A percentile compares a stretch with the other conserved stretches of the same genome.
These are phyloP conservation scores for Alternaria ethzedia DNA, from an alignment of 2,329 filamentous ascomycete species.

Conservation along the genomic window DNA sequence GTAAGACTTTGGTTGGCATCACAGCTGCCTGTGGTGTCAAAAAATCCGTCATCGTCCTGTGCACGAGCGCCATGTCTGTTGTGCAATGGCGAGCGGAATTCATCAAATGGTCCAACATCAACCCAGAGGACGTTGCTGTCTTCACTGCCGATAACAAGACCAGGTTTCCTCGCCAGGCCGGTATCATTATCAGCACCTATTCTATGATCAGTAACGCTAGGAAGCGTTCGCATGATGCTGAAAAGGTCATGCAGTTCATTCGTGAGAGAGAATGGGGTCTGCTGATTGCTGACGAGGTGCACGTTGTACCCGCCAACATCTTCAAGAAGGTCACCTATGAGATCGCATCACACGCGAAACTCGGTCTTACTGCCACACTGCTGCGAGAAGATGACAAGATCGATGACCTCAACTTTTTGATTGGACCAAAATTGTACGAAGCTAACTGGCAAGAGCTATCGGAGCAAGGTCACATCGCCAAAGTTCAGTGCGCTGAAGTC, in stretches of 20 bases:
- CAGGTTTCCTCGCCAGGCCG: slow-evolving; percentile 83
- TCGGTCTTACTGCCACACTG: slow-evolving; percentile 91
- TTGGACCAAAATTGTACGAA: slow-evolving; percentile 96
- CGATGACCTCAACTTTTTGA: slow-evolving; percentile 93
- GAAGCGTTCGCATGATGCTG: slow-evolving; percentile 86
- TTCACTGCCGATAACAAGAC: slow-evolving; percentile 95
- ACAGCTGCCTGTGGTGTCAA: slow-evolving; percentile 98
- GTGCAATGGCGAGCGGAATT: slow-evolving; percentile 98
- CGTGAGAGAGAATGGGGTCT: slow-evolving; percentile 91
- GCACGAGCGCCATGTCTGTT: slow-evolving; percentile 97
- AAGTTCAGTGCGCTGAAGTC: slow-evolving; percentile 96
- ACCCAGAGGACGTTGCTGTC: slow-evolving; percentile 88
- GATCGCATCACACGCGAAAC: slow-evolving; percentile 93
- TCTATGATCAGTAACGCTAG: slow-evolving; percentile 97
- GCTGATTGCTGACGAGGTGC: slow-evolving; percentile 96
- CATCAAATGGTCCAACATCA: slow-evolving; percentile 98
- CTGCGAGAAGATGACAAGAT: slow-evolving; percentile 99
- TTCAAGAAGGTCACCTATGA: slow-evolving; percentile 92
- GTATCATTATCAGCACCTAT: slow-evolving; percentile 97
- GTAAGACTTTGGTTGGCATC: slow-evolving; percentile 97
- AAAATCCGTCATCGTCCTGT: slow-evolving; percentile 93
- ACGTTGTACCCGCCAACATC: slow-evolving; percentile 96
- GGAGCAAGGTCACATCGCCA: slow-evolving; percentile 94
- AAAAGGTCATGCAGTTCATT: slow-evolving; percentile 98
- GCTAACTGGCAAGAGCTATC: slow-evolving; percentile 99